Conservation (phyloP, 2,329 filamentous ascomycete genomes). For the Neophaeococcomyces aloes region DNA sequence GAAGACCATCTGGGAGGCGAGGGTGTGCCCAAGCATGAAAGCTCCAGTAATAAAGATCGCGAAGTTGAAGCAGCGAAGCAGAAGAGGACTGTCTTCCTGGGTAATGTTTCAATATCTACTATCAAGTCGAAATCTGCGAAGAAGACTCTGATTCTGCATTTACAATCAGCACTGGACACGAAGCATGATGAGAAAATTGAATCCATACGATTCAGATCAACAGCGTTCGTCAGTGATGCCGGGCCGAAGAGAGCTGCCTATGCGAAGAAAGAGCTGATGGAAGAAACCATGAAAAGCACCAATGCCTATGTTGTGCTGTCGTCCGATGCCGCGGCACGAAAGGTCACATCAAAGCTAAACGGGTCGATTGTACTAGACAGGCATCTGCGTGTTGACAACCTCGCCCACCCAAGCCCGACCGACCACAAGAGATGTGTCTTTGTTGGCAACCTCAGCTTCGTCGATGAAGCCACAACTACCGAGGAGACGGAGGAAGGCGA, state of each 20-base stretch:
- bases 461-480: conserved; percentile 74
- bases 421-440: conserved; percentile 90
- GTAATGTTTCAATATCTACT: conserved; percentile 75
- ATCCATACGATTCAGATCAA: conserved; percentile 87
- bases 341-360: conserved; percentile 68
- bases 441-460: conserved; percentile 90
- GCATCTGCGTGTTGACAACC: conserved; percentile 80
- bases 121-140: conserved; percentile 73
- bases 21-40: conserved; percentile 31
- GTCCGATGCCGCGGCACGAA: conserved; percentile 61
- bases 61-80: conserved; percentile 57
- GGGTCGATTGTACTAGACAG: conserved; percentile 73
- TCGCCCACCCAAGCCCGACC: conserved; percentile 72
- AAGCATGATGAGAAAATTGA: conserved; percentile 61
- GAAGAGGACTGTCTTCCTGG: conserved; percentile 79
- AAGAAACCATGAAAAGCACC: conserved; percentile 79
- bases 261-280: conserved; percentile 82
- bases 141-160: conserved; percentile 64
- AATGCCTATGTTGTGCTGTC: conserved; percentile 92
- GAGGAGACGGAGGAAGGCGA: conserved; percentile 49
- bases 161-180: conserved; percentile 60
- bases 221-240: conserved; percentile 64
- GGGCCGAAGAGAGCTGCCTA: conserved; percentile 91
- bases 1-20: conserved; percentile 17
- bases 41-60: conserved; percentile 24